Percentiles rank a stretch among this genome's conserved stretches.
These are phyloP conservation scores for Eucalyptus regnans DNA, from an alignment of 345 rosid genomes.

Conservation along the genomic window DNA sequence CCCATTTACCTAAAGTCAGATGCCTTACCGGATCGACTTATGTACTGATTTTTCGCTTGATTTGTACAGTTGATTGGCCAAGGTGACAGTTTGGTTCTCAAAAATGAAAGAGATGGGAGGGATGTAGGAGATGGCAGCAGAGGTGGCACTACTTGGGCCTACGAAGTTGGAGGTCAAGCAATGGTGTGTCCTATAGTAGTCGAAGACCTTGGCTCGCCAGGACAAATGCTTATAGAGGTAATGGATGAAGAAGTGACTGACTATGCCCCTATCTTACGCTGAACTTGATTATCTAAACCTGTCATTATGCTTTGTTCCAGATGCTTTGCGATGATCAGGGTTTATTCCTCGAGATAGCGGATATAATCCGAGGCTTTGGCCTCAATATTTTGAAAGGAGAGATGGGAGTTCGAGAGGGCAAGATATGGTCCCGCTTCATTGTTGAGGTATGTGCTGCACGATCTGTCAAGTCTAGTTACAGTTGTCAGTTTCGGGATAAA, in stretches of 20 bases:
- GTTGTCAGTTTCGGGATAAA: neutral
- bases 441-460: slow-evolving; percentile 40
- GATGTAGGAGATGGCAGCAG: neutral
- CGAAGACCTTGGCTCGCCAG: slow-evolving; percentile 60
- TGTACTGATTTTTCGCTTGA: neutral
- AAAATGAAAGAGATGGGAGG: slow-evolving; percentile 6
- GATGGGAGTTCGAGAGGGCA: slow-evolving; percentile 48
- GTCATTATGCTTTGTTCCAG: slow-evolving; percentile 14
- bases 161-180: slow-evolving; percentile 59
- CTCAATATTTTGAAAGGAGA: slow-evolving; percentile 73
- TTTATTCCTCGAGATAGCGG: slow-evolving; percentile 77
- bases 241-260: neutral
- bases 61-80: slow-evolving; percentile 19
- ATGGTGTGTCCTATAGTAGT: slow-evolving; percentile 75
- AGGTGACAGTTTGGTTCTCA: slow-evolving; percentile 11
- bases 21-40: neutral
- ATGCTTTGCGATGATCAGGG: slow-evolving; percentile 76
- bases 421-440: slow-evolving; percentile 75
- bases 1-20: neutral
- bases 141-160: slow-evolving; percentile 77
- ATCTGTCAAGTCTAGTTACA: neutral
- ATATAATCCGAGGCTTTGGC: slow-evolving; percentile 57
- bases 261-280: neutral
- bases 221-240: slow-evolving; percentile 90
- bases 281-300: neutral